phyloP scores from a whole-genome alignment of 179 eudicot species.

The Drosera spatulata region DNA sequence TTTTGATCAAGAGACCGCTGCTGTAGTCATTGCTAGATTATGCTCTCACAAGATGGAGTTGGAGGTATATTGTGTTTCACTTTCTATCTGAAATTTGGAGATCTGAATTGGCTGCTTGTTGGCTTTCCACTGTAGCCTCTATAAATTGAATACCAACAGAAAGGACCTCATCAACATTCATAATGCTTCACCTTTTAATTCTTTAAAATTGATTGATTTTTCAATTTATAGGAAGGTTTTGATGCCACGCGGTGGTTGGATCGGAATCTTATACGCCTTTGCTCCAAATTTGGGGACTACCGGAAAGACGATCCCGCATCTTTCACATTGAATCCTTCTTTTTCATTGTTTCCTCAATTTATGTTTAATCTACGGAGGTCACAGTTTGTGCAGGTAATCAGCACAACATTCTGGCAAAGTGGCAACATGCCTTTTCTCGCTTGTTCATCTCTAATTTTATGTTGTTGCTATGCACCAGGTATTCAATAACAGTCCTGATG shows the following conservation, averaged over 20 bases:
- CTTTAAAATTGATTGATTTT: not conserved
- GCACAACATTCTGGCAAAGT: not conserved
- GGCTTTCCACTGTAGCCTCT: too few relatives aligned
- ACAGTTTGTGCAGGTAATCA: conserved; percentile 85
- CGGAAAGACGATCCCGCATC: conserved; percentile 92
- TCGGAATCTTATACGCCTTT: conserved; percentile 80
- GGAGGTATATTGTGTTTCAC: conserved; percentile 47
- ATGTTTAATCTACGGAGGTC: conserved; percentile 92
- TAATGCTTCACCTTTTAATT: not conserved
- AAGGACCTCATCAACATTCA: too few relatives aligned
- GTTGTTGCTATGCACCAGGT: conserved; percentile 32
- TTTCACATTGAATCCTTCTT: conserved; percentile 71
- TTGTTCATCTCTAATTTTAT: not conserved
- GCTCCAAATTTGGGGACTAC: conserved; percentile 90
- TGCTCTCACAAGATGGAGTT: conserved; percentile 92
- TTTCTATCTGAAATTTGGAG: not conserved
- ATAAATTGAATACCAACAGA: too few relatives aligned
- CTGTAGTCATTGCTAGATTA: conserved; percentile 90
- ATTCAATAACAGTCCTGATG: conserved; percentile 97
- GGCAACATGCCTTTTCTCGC: not conserved
- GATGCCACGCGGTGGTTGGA: conserved; percentile 98
- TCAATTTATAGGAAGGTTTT: conserved; percentile 70
- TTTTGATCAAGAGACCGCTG: conserved; percentile 98
- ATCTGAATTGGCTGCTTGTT: not conserved
- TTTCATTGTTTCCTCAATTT: conserved; percentile 91